phyloP scores from a whole-genome alignment of 1,284 basidiomycete species.

The Puccinia sorghi region DNA sequence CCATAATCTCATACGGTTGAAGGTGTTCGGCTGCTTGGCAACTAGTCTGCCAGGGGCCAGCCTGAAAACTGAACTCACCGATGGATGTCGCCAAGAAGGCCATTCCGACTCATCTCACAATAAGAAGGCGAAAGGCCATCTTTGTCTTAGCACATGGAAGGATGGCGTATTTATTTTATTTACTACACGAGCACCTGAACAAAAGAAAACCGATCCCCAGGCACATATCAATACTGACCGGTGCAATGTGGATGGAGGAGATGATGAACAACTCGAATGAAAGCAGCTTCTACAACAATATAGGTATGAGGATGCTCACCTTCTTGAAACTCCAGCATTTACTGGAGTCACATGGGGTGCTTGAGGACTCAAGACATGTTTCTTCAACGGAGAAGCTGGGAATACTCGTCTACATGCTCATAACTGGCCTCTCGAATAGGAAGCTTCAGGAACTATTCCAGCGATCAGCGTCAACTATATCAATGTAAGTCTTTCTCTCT shows the following conservation, averaged over 20 bases:
- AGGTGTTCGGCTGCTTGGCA: too few relatives aligned
- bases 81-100: too few relatives aligned
- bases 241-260: not conserved
- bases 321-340: not conserved
- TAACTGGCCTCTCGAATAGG: not conserved
- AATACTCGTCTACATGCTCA: slow-evolving; percentile 6
- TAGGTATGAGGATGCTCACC: not conserved
- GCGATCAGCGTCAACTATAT: not conserved
- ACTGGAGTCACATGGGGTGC: not conserved
- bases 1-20: too few relatives aligned
- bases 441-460: slow-evolving; percentile 8
- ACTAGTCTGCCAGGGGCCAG: too few relatives aligned
- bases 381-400: not conserved
- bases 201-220: not conserved
- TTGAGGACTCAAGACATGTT: not conserved
- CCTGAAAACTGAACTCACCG: too few relatives aligned
- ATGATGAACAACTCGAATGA: not conserved
- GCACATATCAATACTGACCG: not conserved
- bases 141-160: too few relatives aligned
- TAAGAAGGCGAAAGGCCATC: too few relatives aligned
- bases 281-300: not conserved
- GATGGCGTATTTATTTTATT: too few relatives aligned
- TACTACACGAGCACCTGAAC: too few relatives aligned
- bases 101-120: too few relatives aligned
- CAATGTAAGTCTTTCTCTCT: not conserved